These are phyloP conservation scores for Curvularia lunata DNA, from an alignment of 2,329 filamentous ascomycete genomes.

Conservation along the genomic window DNA sequence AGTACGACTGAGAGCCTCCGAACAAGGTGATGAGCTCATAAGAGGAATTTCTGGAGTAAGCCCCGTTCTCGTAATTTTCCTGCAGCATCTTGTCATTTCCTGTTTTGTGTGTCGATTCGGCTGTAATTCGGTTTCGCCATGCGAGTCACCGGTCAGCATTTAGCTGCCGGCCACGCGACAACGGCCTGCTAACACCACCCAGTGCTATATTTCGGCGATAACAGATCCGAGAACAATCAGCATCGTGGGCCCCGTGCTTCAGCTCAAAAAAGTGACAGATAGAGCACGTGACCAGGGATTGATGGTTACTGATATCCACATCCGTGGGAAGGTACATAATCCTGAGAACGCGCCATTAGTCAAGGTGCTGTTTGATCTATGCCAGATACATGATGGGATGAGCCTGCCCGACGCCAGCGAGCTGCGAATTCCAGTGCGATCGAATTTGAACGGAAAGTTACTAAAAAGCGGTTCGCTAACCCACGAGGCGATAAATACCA, in stretches of 20 bases:
- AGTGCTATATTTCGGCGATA: constrained; percentile 30
- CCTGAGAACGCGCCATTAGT: constrained; percentile 29
- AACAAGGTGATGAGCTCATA: constrained; percentile 27
- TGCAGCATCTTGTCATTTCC: not conserved
- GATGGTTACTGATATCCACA: constrained; percentile 22
- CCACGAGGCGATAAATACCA: constrained; percentile 23
- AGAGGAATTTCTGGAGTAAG: constrained; percentile 25
- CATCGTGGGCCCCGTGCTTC: constrained; percentile 22
- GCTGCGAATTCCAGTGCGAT: constrained; percentile 21
- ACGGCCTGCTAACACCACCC: constrained; percentile 6
- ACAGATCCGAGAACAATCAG: constrained; percentile 34
- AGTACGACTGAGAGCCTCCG: constrained; percentile 21
- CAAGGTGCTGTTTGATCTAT: constrained; percentile 19
- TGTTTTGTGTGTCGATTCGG: not conserved
- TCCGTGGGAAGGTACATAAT: constrained; percentile 32
- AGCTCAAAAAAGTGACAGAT: constrained; percentile 18
- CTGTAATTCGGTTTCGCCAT: not conserved
- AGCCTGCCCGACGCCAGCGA: constrained; percentile 17
- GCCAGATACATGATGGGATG: constrained; percentile 14
- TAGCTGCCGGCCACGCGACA: not conserved
- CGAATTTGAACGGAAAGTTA: constrained; percentile 20
- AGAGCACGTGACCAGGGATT: constrained; percentile 20
- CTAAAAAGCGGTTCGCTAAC: constrained; percentile 9
- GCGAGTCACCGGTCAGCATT: no score
- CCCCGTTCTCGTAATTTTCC: not conserved